Percentiles rank a stretch among this genome's conserved stretches.
These are phyloP conservation scores for Barbarea vulgaris DNA, from an alignment of 345 rosid species.

Conservation along the genomic window DNA sequence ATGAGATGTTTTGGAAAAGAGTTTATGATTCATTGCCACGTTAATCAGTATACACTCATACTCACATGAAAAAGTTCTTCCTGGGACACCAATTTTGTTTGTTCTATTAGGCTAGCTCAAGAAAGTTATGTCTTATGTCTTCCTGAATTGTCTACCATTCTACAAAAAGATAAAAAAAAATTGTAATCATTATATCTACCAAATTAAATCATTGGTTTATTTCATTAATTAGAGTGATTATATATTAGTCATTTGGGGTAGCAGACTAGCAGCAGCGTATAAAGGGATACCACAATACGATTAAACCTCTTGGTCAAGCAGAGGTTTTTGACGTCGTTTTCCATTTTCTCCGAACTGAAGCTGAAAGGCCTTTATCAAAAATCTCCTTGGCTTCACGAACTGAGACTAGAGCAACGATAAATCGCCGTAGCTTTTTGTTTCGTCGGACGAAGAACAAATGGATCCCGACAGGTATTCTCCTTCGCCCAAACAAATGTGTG, in stretches of 20 bases:
- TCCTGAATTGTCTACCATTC: background rate
- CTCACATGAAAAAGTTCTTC: background rate
- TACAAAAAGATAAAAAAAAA: background rate
- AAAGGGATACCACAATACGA: background rate
- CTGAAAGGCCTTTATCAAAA: slow-evolving; percentile 5
- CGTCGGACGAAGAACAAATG: slow-evolving; percentile 30
- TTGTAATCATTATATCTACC: background rate
- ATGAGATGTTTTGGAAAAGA: background rate
- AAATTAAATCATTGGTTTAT: background rate
- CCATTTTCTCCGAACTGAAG: slow-evolving; percentile 7
- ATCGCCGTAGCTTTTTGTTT: slow-evolving; percentile 22
- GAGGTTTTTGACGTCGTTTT: slow-evolving; percentile 3
- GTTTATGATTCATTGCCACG: background rate
- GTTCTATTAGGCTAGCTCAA: background rate
- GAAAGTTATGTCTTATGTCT: background rate
- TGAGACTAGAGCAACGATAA: background rate
- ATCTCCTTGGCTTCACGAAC: background rate
- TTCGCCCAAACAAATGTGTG: background rate
- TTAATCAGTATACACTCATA: background rate
- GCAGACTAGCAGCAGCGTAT: too few species aligned
- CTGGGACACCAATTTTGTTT: background rate
- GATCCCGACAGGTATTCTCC: slow-evolving; percentile 41
- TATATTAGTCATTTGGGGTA: too few species aligned
- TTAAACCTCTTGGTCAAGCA: background rate
- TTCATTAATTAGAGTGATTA: background rate